phyloP scores from a whole-genome alignment of 129 eudicot genomes.

The Ambrosia trifida region DNA sequence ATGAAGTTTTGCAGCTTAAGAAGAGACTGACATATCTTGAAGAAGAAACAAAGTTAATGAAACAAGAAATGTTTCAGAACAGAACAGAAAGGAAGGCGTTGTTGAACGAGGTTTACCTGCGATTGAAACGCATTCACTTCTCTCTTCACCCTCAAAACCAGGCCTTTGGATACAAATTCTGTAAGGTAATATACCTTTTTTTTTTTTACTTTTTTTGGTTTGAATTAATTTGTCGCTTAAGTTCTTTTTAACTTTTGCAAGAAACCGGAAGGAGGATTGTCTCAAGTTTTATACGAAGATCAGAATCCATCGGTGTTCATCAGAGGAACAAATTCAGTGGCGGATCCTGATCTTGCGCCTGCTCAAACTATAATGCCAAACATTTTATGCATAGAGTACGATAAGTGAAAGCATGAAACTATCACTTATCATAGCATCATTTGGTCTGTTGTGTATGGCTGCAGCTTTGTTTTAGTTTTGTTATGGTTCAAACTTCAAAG shows the following conservation, averaged over 20 bases:
- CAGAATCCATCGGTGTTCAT: constrained; percentile 37
- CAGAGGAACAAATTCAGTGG: constrained; percentile 19
- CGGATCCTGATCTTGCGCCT: neutral
- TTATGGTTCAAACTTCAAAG: neutral
- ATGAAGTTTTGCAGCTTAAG: constrained; percentile 40
- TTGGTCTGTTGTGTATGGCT: neutral
- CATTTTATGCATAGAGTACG: constrained; percentile 29
- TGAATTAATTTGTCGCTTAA: neutral
- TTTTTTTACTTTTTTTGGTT: neutral
- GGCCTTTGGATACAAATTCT: neutral
- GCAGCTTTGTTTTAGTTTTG: neutral
- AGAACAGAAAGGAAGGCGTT: constrained; percentile 46
- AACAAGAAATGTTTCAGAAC: constrained; percentile 39
- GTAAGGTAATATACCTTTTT: constrained; percentile 12
- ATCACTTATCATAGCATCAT: too few relatives aligned
- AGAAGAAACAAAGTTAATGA: constrained; percentile 44
- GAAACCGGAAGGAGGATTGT: constrained; percentile 36
- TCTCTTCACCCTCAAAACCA: constrained; percentile 19
- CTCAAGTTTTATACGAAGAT: constrained; percentile 50
- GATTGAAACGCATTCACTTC: constrained; percentile 39
- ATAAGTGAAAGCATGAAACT: neutral
- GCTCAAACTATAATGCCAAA: constrained; percentile 9
- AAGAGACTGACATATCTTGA: constrained; percentile 51
- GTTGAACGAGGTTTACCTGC: constrained; percentile 41
- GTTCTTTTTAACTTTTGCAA: neutral